Evolutionary conservation across 148 eudicot genomes (phyloP).

Genomic region (Polygonum aviculare): DNA sequence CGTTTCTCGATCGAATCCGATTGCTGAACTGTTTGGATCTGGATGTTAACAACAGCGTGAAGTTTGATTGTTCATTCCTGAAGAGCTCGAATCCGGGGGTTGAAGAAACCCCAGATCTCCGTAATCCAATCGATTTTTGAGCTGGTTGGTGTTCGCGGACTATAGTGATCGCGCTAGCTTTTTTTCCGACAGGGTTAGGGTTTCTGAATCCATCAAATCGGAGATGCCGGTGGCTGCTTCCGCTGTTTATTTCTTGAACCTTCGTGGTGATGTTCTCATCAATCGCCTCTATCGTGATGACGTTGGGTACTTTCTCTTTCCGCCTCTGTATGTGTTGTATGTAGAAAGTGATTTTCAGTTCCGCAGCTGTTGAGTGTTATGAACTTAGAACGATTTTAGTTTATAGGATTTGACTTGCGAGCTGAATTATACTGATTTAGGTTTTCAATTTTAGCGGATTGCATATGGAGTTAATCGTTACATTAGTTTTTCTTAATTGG

Average conservation of each 20-base stretch:
- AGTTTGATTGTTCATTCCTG: not conserved
- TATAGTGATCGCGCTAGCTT: not conserved
- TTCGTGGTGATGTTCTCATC: constrained; percentile 98
- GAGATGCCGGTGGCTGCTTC: constrained; percentile 97
- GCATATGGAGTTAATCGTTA: not conserved
- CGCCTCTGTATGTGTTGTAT: not conserved
- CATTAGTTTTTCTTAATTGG: not conserved
- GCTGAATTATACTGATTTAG: not conserved
- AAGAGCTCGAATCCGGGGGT: not conserved
- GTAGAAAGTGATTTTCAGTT: not conserved
- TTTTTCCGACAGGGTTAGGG: not conserved
- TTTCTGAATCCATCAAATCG: constrained; percentile 24
- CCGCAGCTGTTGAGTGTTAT: not conserved
- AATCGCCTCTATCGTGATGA: constrained; percentile 98
- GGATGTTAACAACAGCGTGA: not conserved
- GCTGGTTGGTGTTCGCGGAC: not conserved
- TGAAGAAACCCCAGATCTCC: constrained; percentile 1
- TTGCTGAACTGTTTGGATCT: not conserved
- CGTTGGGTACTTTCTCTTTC: constrained; percentile 52
- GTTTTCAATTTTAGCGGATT: not conserved
- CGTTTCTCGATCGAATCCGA: not conserved
- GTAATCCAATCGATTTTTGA: not conserved
- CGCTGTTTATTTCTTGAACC: constrained; percentile 86
- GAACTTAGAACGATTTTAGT: not conserved
- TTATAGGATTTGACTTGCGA: not conserved